Evolutionary conservation across 768 basidiomycete species (phyloP).

Genomic region (Rhodotorula paludigena): DNA sequence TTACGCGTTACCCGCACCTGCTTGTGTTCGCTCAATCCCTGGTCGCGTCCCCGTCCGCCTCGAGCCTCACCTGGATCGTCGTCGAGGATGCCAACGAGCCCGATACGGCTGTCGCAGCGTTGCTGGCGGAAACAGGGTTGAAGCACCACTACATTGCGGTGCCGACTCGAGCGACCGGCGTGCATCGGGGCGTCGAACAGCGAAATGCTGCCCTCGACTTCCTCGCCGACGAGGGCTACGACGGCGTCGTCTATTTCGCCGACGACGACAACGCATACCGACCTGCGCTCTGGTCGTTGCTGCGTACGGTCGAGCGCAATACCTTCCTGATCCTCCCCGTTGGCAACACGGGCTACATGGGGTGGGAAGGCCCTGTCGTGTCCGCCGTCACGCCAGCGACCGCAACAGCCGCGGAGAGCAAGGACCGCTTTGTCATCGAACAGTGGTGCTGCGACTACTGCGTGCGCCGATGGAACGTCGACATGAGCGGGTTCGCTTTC

Average conservation of each 20-base stretch:
- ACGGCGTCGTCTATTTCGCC: slow-evolving; percentile 13
- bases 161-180: neutral
- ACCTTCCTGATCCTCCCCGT: neutral
- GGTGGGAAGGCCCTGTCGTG: neutral
- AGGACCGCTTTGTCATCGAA: neutral
- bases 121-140: neutral
- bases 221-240: neutral
- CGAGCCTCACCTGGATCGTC: neutral
- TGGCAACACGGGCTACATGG: neutral
- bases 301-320: neutral
- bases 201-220: slow-evolving; percentile 5
- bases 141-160: neutral
- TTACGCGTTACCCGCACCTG: neutral
- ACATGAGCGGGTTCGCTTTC: slow-evolving; percentile 6
- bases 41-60: neutral
- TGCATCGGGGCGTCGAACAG: slow-evolving; percentile 2
- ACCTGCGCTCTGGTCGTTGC: neutral
- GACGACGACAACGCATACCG: slow-evolving; percentile 15
- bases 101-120: neutral
- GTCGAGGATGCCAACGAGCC: neutral
- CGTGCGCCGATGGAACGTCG: neutral
- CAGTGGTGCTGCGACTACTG: slow-evolving; percentile 6
- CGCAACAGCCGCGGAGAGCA: too few species aligned
- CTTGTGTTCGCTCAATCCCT: neutral
- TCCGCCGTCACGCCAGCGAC: neutral